These are phyloP conservation scores for Aureobasidium sp. DNA, from an alignment of 2,329 filamentous ascomycete genomes.

Conservation along the genomic window DNA sequence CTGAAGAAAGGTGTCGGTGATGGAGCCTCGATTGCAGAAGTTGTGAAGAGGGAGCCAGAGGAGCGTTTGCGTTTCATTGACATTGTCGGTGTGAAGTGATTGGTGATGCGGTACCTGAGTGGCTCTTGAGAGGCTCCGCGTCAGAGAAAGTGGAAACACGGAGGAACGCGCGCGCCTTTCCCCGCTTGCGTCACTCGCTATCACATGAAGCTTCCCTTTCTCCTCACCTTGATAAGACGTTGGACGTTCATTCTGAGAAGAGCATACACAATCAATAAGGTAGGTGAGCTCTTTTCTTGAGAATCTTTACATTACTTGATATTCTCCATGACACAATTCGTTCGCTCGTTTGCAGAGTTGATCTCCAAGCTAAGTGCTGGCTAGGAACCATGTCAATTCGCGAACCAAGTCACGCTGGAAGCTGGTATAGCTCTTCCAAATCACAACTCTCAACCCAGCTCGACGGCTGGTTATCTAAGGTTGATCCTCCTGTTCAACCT, in stretches of 20 bases:
- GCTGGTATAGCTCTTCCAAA: constrained; percentile 70
- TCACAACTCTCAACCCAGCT: constrained; percentile 60
- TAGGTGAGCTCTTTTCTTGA: neutral
- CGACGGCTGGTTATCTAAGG: constrained; percentile 63
- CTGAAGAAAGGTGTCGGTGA: constrained; percentile 19
- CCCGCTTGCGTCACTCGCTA: neutral
- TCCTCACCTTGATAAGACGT: neutral
- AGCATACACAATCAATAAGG: neutral
- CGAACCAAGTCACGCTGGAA: constrained; percentile 69
- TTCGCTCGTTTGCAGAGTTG: no score
- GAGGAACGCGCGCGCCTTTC: neutral
- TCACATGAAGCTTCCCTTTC: neutral
- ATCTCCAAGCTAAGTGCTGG: neutral
- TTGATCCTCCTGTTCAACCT: constrained; percentile 59
- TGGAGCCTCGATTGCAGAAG: constrained; percentile 34
- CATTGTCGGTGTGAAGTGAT: constrained; percentile 29
- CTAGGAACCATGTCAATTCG: constrained; percentile 34
- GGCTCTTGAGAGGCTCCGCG: neutral
- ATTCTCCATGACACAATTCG: no score
- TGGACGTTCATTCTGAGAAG: neutral
- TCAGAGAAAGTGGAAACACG: neutral
- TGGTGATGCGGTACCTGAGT: neutral
- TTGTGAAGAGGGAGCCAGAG: constrained; percentile 35
- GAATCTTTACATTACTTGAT: no score
- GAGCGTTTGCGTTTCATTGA: constrained; percentile 54